Percentiles rank a stretch among this genome's conserved stretches.
Conservation (phyloP, 2,329 filamentous ascomycete genomes). For the Cyclaneusma minus region DNA sequence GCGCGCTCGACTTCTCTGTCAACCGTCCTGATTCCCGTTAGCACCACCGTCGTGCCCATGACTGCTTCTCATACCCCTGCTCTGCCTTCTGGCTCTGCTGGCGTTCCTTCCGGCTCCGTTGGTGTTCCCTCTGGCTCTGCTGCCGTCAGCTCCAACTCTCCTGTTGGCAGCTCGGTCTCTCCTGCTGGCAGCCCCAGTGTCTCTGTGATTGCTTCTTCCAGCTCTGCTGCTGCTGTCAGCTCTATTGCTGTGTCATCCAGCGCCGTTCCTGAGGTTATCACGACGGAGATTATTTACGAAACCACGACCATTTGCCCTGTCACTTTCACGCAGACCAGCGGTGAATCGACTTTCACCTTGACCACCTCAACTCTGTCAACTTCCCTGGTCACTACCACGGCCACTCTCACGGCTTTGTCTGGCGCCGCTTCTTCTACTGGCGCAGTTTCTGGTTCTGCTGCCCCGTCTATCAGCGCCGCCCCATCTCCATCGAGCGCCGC, state of each 20-base stretch:
- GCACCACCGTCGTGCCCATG: conserved; percentile 5
- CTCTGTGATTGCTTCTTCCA: neutral
- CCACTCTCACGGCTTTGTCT: conserved; percentile 1
- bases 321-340: conserved; percentile 3
- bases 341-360: conserved; percentile 3
- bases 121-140: no score
- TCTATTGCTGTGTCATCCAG: conserved; percentile 10
- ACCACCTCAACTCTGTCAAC: conserved; percentile 8
- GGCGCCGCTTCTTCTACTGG: no score
- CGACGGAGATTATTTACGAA: neutral
- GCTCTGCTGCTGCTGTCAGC: conserved; percentile 15
- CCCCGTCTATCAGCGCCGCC: neutral
- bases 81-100: no score
- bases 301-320: conserved; percentile 8
- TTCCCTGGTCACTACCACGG: conserved; percentile 5
- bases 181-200: no score
- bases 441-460: no score
- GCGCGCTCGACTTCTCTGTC: conserved; percentile 11
- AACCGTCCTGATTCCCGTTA: conserved; percentile 6
- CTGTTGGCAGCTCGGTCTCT: no score
- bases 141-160: no score
- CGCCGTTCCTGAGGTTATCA: conserved; percentile 5
- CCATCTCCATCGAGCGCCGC: neutral
- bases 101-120: neutral
- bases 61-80: conserved; percentile 7